A percentile compares a stretch with the other conserved stretches of the same genome.
phyloP scores from a whole-genome alignment of 805 yeast genomes.

The Candida succiphila region DNA sequence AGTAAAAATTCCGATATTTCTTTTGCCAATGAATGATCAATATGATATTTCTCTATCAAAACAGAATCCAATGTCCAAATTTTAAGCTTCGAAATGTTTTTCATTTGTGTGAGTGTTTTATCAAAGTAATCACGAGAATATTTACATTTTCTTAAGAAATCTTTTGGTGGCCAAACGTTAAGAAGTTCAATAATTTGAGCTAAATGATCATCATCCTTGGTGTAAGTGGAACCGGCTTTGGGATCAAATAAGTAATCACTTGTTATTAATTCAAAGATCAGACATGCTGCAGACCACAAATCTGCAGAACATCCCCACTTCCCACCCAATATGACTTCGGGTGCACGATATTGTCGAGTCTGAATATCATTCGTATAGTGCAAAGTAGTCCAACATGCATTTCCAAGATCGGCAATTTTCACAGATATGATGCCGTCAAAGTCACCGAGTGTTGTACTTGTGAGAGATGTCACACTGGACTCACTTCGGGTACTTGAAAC shows the following conservation, averaged over 20 bases:
- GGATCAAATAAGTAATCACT: conserved; percentile 59
- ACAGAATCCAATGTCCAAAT: conserved; percentile 43
- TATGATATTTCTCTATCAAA: conserved; percentile 37
- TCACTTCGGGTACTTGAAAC: background rate
- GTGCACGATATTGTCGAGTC: conserved; percentile 58
- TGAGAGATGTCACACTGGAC: background rate
- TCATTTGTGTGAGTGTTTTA: conserved; percentile 22
- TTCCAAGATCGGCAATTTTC: conserved; percentile 62
- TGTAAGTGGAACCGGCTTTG: conserved; percentile 33
- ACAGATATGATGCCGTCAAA: conserved; percentile 28
- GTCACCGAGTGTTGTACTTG: conserved; percentile 15
- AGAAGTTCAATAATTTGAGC: conserved; percentile 52
- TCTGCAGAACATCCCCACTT: conserved; percentile 59
- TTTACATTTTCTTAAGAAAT: conserved; percentile 29
- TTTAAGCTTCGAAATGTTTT: conserved; percentile 36
- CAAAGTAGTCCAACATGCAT: conserved; percentile 53
- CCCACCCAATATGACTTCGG: conserved; percentile 50
- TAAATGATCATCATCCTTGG: conserved; percentile 51
- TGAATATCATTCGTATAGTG: conserved; percentile 64
- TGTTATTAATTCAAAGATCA: conserved; percentile 48
- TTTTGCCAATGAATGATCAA: conserved; percentile 26
- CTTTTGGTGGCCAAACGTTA: conserved; percentile 24
- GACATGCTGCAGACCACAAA: conserved; percentile 51
- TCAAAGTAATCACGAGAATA: conserved; percentile 31
- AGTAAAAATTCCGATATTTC: conserved; percentile 36